Percentiles rank a stretch among this genome's conserved stretches.
Conservation (phyloP, 2,329 filamentous ascomycete species). For the Xylaria polymorpha region DNA sequence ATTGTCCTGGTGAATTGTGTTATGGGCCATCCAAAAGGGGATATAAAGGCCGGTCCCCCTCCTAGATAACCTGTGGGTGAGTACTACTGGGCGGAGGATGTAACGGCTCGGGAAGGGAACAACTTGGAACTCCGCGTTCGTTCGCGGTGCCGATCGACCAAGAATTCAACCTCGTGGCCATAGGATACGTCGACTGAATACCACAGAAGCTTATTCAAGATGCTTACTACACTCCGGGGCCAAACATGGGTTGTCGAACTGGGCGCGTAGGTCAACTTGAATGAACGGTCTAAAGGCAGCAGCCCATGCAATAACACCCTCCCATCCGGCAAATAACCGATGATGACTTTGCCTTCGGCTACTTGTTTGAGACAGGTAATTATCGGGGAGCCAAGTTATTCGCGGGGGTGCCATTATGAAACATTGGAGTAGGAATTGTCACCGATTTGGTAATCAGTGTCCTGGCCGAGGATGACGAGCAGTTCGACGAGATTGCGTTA, state of each 20-base stretch:
- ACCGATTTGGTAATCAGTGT: not conserved
- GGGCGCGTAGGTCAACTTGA: conserved; percentile 5
- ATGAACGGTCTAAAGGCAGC: not conserved
- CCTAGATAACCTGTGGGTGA: not conserved
- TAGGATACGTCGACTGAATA: not conserved
- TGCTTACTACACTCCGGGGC: conserved; percentile 30
- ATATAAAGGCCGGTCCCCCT: not conserved
- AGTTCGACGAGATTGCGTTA: not conserved
- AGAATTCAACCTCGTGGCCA: not conserved
- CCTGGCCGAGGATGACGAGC: not conserved
- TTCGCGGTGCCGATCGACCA: not conserved
- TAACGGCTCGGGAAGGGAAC: not conserved
- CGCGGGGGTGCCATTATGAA: conserved; percentile 4
- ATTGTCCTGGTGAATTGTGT: not conserved
- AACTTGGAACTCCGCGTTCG: not conserved
- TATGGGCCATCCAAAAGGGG: conserved; percentile 4
- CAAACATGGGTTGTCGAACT: not conserved
- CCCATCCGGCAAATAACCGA: conserved; percentile 15
- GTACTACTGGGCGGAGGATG: not conserved
- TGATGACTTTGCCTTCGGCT: not conserved
- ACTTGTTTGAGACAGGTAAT: not conserved
- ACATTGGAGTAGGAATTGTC: conserved; percentile 4
- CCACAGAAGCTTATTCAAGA: conserved; percentile 1
- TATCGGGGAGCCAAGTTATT: not conserved
- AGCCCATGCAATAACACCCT: conserved; percentile 23